Conservation (phyloP, 2,329 filamentous ascomycete genomes). For the Capronia americana region DNA sequence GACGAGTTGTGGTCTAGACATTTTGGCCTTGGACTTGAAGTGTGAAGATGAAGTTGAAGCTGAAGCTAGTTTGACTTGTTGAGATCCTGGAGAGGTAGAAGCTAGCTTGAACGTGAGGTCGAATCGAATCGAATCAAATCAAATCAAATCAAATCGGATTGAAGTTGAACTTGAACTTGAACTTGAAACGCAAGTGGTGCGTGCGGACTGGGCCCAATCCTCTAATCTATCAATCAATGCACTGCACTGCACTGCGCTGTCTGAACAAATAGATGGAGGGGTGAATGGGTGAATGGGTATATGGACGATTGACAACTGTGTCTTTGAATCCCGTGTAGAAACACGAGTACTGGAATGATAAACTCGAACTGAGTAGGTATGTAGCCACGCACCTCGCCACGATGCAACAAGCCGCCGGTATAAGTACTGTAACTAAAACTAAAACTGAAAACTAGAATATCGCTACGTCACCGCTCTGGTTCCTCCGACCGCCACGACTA, state of each 20-base stretch:
- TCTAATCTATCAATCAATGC: background rate
- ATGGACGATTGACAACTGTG: no score
- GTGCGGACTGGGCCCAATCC: background rate
- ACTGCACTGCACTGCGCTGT: background rate
- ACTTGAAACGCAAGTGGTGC: background rate
- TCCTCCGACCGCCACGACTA: no score
- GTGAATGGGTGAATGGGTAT: no score
- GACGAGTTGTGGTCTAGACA: slow-evolving; percentile 35
- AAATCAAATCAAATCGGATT: background rate
- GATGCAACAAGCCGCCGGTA: background rate
- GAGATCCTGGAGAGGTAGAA: background rate
- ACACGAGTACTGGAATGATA: no score
- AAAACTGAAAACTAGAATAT: background rate
- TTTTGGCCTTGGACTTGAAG: slow-evolving; percentile 2
- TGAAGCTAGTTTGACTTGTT: background rate
- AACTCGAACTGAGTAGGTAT: no score
- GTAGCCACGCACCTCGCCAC: background rate
- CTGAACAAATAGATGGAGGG: no score
- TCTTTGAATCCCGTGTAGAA: no score
- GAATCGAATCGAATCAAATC: background rate
- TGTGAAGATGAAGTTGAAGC: background rate
- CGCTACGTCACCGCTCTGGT: background rate
- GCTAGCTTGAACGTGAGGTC: background rate
- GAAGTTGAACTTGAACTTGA: no score
- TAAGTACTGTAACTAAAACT: no score